Base-by-base conservation (phyloP, 495 filamentous ascomycete genomes). In the Neurospora discreta region DNA sequence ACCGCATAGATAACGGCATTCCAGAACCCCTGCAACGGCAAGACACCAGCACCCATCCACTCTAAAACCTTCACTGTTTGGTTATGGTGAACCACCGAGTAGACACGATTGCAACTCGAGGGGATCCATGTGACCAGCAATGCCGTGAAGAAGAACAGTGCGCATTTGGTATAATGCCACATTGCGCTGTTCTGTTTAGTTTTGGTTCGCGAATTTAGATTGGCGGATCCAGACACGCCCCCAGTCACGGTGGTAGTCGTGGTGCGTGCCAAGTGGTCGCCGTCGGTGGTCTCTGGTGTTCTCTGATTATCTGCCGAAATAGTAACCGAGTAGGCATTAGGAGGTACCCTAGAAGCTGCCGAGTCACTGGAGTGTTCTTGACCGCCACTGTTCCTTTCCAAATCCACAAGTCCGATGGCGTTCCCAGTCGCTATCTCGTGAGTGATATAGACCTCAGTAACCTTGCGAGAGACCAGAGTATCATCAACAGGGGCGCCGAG, bases 1-100 rank as follows among this genome's bases (percentile, higher is more conserved):
- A 88, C 88, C 15, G 89, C 78, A 80, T 96, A 97, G 71, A 97
- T 93, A 69, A 93, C 77, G 23, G 88, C 88, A 75, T 96, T 97
- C 91, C 92, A 95, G 75, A 95, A 94, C 2, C 93, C 93, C 76
- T 96, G 93, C 0, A 94, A 83, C 0, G 93, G 93, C 26, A 96
- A 84, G 0, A 96, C 92, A 67, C 93, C 85, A 1, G 90, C 88
- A 36, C 90, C 88, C 65, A 89, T 85, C 71, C 90, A 90, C 74
- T 92, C 89, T 36, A 96, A 85, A 30, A 82, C 81, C 68, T 90
- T 87, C 36, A 82, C 84, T 6, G 86, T 80, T 1, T 84, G 68
- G 38, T 87, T 82, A 0, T 83, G 81, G 75, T 90, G 80, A 7
- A 89, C 82, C 20, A 94, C 77, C 18, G 86, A 87, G 80, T 92